Conservation (phyloP, 2,329 filamentous ascomycete genomes). For the Stagonosporopsis cucurbitacearum region DNA sequence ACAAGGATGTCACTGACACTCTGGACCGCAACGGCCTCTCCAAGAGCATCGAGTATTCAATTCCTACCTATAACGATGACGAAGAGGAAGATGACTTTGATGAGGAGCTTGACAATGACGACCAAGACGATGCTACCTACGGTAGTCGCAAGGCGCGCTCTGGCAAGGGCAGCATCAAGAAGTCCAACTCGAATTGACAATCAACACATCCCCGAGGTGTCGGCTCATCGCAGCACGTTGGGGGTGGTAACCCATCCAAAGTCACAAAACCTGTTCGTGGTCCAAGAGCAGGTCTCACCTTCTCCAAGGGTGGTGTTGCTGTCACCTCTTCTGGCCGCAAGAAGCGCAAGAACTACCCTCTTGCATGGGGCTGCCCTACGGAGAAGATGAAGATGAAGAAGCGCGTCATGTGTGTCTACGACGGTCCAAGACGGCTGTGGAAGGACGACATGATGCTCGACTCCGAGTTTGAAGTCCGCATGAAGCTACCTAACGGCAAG, state of each 20-base stretch:
- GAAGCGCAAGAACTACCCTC: conserved; percentile 91
- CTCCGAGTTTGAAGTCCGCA: conserved; percentile 89
- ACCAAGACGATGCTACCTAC: conserved; percentile 61
- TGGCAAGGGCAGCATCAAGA: conserved; percentile 56
- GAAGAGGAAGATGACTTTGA: conserved; percentile 68
- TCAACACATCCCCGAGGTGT: conserved; percentile 59
- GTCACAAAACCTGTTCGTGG: conserved; percentile 50
- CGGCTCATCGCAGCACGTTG: conserved; percentile 45
- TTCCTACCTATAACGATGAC: conserved; percentile 59
- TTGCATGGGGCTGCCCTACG: conserved; percentile 89
- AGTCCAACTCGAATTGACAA: conserved; percentile 61
- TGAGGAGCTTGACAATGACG: conserved; percentile 61
- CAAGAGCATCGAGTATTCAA: conserved; percentile 54
- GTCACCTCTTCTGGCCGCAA: conserved; percentile 71
- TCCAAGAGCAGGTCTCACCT: conserved; percentile 69
- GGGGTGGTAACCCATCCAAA: conserved; percentile 43
- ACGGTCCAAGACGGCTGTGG: conserved; percentile 84
- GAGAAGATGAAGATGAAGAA: conserved; percentile 99
- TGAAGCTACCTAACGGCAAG: conserved; percentile 71
- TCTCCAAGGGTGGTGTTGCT: conserved; percentile 75
- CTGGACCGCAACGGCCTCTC: conserved; percentile 49
- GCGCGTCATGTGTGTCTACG: conserved; percentile 90
- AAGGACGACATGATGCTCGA: conserved; percentile 99
- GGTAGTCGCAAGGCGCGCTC: conserved; percentile 55
- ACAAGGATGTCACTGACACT: conserved; percentile 49